Evolutionary conservation across 176 grass and related monocot species (phyloP).

Genomic region (Aechmea fasciata): DNA sequence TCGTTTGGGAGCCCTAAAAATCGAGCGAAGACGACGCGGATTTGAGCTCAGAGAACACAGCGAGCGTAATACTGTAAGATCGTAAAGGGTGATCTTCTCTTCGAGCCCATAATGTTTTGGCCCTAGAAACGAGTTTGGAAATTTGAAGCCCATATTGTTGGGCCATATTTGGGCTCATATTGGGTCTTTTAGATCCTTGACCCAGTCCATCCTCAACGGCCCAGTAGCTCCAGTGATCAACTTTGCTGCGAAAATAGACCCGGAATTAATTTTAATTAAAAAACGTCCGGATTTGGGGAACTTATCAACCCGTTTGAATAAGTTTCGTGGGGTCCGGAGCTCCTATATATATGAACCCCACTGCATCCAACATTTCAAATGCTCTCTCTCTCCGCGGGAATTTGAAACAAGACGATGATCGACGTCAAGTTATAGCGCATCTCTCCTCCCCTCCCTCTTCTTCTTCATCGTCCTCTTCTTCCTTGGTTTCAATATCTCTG

Average conservation of each 20-base stretch:
- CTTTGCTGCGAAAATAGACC: neutral
- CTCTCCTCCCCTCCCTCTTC: neutral
- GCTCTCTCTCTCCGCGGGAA: neutral
- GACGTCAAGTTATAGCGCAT: neutral
- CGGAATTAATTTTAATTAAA: neutral
- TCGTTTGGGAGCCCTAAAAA: too few species aligned
- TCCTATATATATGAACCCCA: neutral
- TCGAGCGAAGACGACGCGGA: too few species aligned
- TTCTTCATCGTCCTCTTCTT: neutral
- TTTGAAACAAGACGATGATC: neutral
- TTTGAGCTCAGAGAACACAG: too few species aligned
- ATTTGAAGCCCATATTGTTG: too few species aligned
- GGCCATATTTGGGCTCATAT: too few species aligned
- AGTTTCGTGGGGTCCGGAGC: neutral
- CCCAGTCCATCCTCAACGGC: too few species aligned
- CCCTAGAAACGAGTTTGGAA: too few species aligned
- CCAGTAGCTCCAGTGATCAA: neutral
- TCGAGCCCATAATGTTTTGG: too few species aligned
- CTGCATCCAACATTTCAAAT: neutral
- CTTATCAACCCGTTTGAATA: neutral
- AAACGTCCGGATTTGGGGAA: neutral
- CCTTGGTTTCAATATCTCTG: constrained; percentile 10
- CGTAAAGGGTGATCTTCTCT: too few species aligned
- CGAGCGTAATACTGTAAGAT: too few species aligned
- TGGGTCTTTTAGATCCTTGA: too few species aligned